Evolutionary conservation across 2,329 filamentous ascomycete species (phyloP).

Genomic region (Microsporum audouinii): DNA sequence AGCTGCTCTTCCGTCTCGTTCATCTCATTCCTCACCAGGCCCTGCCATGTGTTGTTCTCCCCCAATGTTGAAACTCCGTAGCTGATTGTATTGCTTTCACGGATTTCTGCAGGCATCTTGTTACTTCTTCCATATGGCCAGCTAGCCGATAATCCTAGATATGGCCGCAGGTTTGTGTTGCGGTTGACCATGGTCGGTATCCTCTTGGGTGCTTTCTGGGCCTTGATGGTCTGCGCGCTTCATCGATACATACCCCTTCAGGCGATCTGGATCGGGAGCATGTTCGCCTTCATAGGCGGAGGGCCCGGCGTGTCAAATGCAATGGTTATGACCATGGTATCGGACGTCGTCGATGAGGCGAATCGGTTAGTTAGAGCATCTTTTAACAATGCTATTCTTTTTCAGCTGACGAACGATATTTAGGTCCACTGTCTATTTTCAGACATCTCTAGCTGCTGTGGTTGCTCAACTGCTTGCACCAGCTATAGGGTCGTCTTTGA

Average conservation of each 20-base stretch:
- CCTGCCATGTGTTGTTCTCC: no score
- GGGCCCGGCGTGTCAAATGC: constrained; percentile 38
- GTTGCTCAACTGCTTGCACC: constrained; percentile 30
- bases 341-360: constrained; percentile 39
- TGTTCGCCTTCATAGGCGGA: constrained; percentile 38
- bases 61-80: neutral
- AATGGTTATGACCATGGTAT: constrained; percentile 41
- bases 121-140: constrained; percentile 41
- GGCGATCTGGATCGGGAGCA: constrained; percentile 38
- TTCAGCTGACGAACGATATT: neutral
- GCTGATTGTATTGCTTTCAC: neutral
- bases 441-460: constrained; percentile 30
- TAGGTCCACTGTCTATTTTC: constrained; percentile 33
- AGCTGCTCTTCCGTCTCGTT: neutral
- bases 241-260: constrained; percentile 35
- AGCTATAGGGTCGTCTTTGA: constrained; percentile 31
- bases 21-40: neutral
- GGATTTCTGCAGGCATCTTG: constrained; percentile 27
- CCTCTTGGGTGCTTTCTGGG: constrained; percentile 25
- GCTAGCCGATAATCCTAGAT: constrained; percentile 33
- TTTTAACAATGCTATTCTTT: neutral
- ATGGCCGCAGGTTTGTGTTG: constrained; percentile 38
- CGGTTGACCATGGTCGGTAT: constrained; percentile 34
- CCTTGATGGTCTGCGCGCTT: constrained; percentile 28
- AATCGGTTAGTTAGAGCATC: constrained; percentile 25